Conservation (phyloP, 768 basidiomycete genomes). For the Stropharia rugosoannulata region DNA sequence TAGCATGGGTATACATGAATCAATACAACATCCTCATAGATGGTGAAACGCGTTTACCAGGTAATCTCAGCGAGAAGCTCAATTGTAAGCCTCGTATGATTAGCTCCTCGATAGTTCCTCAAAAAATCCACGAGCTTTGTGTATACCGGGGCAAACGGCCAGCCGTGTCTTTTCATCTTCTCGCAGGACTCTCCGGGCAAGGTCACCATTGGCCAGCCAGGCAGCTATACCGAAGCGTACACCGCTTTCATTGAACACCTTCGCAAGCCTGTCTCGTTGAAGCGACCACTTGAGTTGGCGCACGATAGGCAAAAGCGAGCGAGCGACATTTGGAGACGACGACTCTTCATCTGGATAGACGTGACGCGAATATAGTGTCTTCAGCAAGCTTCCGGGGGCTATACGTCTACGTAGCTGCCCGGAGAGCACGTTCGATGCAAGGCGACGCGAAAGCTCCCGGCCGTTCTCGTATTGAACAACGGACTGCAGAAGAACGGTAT, state of each 20-base stretch:
- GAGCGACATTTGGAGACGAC: constrained; percentile 53
- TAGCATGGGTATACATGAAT: no score
- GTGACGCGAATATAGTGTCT: constrained; percentile 45
- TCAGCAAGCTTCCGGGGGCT: constrained; percentile 31
- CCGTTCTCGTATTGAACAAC: constrained; percentile 66
- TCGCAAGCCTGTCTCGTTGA: constrained; percentile 60
- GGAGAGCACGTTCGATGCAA: constrained; percentile 51
- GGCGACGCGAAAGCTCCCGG: constrained; percentile 49
- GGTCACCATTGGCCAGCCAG: constrained; percentile 61
- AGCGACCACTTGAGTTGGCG: constrained; percentile 72
- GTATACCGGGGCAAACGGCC: constrained; percentile 66
- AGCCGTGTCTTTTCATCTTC: constrained; percentile 68
- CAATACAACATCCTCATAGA: no score
- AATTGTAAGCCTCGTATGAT: background rate
- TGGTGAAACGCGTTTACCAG: no score
- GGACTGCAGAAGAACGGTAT: constrained; percentile 40
- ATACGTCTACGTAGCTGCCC: constrained; percentile 50
- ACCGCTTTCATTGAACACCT: constrained; percentile 47
- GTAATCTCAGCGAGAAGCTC: no score
- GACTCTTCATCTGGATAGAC: constrained; percentile 67
- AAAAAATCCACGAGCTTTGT: constrained; percentile 57
- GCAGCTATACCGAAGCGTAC: constrained; percentile 37
- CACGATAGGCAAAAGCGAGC: constrained; percentile 61
- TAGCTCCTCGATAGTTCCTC: constrained; percentile 36
- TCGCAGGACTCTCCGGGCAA: constrained; percentile 46